A percentile compares a stretch with the other conserved stretches of the same genome.
Conservation (phyloP, 345 rosid species). For the Citrus cavaleriei region DNA sequence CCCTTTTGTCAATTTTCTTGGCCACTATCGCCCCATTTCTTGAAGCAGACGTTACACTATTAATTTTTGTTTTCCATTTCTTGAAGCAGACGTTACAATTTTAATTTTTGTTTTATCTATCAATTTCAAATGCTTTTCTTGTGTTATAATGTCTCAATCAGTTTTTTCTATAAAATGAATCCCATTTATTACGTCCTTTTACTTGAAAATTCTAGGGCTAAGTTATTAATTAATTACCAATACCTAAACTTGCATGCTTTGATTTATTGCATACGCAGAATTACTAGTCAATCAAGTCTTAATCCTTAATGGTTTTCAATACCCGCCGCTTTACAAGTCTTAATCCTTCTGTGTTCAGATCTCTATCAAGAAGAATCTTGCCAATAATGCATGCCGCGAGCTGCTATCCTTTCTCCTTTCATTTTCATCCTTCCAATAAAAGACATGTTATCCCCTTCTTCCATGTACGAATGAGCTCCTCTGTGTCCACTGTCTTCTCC, state of each 20-base stretch:
- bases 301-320: too few species aligned
- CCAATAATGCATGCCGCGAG: too few species aligned
- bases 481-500: too few species aligned
- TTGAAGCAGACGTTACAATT: constrained; percentile 28
- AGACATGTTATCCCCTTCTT: too few species aligned
- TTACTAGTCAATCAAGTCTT: constrained; percentile 5
- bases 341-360: too few species aligned
- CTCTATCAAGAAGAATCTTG: too few species aligned
- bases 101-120: background rate
- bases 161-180: background rate
- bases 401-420: too few species aligned
- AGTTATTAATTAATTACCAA: background rate
- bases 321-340: too few species aligned
- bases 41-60: constrained; percentile 26
- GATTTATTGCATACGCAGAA: background rate
- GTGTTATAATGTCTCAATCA: background rate
- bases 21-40: background rate
- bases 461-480: too few species aligned
- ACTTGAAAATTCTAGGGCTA: background rate
- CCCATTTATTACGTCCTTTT: background rate
- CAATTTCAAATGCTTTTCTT: background rate
- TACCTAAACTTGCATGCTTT: background rate
- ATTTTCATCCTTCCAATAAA: too few species aligned
- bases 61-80: background rate
- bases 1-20: too few species aligned